Percentiles rank a stretch among this genome's conserved stretches.
Evolutionary conservation across 768 basidiomycete species (phyloP).

Genomic region (Dentipellis fragilis): DNA sequence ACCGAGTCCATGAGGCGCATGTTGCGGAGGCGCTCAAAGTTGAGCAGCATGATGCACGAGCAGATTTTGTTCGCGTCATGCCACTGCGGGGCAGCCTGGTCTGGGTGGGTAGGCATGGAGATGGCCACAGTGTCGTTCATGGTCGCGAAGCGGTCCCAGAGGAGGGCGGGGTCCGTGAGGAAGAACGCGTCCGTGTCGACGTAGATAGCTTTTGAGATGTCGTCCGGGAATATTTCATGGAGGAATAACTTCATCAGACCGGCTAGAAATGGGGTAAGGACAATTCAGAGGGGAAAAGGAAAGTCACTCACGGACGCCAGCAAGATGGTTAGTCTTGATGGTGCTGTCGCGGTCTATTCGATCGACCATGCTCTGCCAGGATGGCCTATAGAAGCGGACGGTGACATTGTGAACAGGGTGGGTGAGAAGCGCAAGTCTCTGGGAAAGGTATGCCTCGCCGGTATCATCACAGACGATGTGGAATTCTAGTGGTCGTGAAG

Average conservation of each 20-base stretch:
- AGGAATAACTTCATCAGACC: slow-evolving; percentile 46
- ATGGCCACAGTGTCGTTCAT: slow-evolving; percentile 27
- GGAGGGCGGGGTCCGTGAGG: slow-evolving; percentile 34
- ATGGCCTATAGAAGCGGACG: slow-evolving; percentile 32
- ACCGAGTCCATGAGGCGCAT: slow-evolving; percentile 38
- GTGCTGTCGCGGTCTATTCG: slow-evolving; percentile 37
- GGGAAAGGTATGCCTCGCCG: slow-evolving; percentile 30
- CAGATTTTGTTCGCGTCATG: slow-evolving; percentile 37
- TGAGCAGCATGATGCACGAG: slow-evolving; percentile 43
- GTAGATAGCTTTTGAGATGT: slow-evolving; percentile 35
- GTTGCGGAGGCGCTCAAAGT: slow-evolving; percentile 33
- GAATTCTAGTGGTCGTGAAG: slow-evolving; percentile 27
- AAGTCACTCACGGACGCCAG: slow-evolving; percentile 33
- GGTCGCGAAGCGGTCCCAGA: slow-evolving; percentile 32
- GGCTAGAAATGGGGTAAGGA: slow-evolving; percentile 18
- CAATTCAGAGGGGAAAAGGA: no score
- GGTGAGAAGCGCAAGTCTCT: slow-evolving; percentile 27
- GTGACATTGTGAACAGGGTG: slow-evolving; percentile 27
- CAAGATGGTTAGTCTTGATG: slow-evolving; percentile 35
- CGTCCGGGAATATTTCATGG: slow-evolving; percentile 36
- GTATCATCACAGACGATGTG: slow-evolving; percentile 36
- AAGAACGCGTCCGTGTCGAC: slow-evolving; percentile 44
- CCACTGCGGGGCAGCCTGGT: slow-evolving; percentile 31
- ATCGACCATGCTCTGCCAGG: slow-evolving; percentile 31
- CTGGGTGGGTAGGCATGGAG: slow-evolving; percentile 35